Base-by-base conservation (phyloP, 345 rosid species). In the Moricandia moricandioides region DNA sequence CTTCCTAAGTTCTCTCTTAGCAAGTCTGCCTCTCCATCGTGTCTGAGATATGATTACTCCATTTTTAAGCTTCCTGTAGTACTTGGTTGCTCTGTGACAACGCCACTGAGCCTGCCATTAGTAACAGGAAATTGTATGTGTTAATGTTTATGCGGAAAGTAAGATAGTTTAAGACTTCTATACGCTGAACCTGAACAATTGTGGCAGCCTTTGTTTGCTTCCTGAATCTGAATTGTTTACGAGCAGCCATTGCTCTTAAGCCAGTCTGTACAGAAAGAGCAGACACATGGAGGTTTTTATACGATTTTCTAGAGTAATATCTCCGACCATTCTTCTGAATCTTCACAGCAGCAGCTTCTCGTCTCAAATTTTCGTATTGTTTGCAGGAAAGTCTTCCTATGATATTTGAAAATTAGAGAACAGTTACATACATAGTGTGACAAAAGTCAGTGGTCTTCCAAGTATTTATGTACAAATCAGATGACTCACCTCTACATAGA, bases 1-100 rank as follows among this genome's bases (percentile, higher is more conserved):
- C 83, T 85, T 84, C 73, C 91, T 71, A 54, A 91, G 97, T 74
- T 85, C 94, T 73, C 67, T 86, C 77, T 76, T 79, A 8, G 86
- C 97, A 78, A 83, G 71, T 81, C 74, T 91, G 45, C 94, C 89
- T 67, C 97, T 88, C 97, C 97, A 91, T 70, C 91, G 78, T 56
- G 87, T 85, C 79, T 91, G 97, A 24, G 94, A 76, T 33, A 84
- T 73, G 62, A 88, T 80, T 4, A 80, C 81, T 69, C 89, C 88
- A 73, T 83, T 91, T 79, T 81, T 73, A 65, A 91, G 97, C 82
- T 76, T 86, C 74, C 80, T 85, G 65, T 87, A 88, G 73, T 86
- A 88, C 7, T 71, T 70, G 34, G 71, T n/a, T 77, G 82, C 85
- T 82, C 65, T 85, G 80, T 79, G 85, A 77, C 90, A 85, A 49